A percentile compares a stretch with the other conserved stretches of the same genome.
Evolutionary conservation across 495 filamentous ascomycete genomes (phyloP).

Genomic region (Acidiella bohemica): DNA sequence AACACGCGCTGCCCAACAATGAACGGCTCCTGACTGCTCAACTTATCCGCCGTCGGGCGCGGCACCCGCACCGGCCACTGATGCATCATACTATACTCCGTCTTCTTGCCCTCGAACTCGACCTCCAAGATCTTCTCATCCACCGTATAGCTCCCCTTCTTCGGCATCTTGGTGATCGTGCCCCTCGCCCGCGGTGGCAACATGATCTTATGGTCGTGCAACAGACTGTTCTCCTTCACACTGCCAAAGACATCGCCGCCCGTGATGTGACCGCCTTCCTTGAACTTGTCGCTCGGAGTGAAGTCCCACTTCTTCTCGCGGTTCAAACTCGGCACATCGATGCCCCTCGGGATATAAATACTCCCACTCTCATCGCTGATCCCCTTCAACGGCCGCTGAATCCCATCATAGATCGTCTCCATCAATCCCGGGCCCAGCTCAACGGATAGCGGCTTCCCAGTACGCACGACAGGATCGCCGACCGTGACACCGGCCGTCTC

Average conservation of each 20-base stretch:
- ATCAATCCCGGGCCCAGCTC: slow-evolving; percentile 94
- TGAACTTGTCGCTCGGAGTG: slow-evolving; percentile 55
- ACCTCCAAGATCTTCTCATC: slow-evolving; percentile 89
- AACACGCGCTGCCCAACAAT: slow-evolving; percentile 93
- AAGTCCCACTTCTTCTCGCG: slow-evolving; percentile 91
- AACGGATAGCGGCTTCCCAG: slow-evolving; percentile 90
- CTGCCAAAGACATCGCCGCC: slow-evolving; percentile 89
- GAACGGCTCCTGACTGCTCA: slow-evolving; percentile 75
- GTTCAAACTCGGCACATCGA: slow-evolving; percentile 75
- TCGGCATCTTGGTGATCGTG: slow-evolving; percentile 79
- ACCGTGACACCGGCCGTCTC: slow-evolving; percentile 98
- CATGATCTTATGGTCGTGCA: slow-evolving; percentile 88
- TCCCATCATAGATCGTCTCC: slow-evolving; percentile 99
- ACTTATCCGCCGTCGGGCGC: slow-evolving; percentile 76
- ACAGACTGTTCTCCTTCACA: slow-evolving; percentile 90
- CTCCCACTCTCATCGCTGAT: slow-evolving; percentile 53
- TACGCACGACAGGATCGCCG: slow-evolving; percentile 80
- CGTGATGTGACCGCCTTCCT: slow-evolving; percentile 92
- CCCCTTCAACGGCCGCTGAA: slow-evolving; percentile 80
- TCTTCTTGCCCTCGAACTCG: slow-evolving; percentile 93
- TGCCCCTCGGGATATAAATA: slow-evolving; percentile 96
- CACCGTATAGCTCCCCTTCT: slow-evolving; percentile 84
- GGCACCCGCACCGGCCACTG: slow-evolving; percentile 98
- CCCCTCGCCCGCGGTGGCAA: slow-evolving; percentile 83
- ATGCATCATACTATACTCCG: slow-evolving; percentile 93